A percentile compares a stretch with the other conserved stretches of the same genome.
Conservation (phyloP, 2,329 filamentous ascomycete genomes). For the Calonectria pseudoturangicola region DNA sequence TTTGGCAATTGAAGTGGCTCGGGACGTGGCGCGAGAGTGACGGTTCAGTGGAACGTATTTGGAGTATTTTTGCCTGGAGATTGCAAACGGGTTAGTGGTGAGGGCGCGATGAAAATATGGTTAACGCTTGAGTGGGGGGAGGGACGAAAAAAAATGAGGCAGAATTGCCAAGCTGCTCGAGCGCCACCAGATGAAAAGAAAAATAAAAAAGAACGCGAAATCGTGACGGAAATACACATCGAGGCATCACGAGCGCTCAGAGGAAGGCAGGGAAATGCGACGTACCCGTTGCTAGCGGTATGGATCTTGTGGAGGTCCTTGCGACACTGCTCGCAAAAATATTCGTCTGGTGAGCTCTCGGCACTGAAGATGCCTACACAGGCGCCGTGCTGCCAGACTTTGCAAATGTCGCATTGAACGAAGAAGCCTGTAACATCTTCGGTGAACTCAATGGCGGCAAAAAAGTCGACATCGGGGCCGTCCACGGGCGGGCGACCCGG, state of each 20-base stretch:
- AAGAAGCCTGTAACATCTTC: conserved; percentile 96
- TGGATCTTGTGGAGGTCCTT: conserved; percentile 93
- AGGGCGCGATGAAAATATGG: conserved; percentile 53
- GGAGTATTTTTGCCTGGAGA: conserved; percentile 77
- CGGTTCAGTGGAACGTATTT: conserved; percentile 78
- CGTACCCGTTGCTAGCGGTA: conserved; percentile 89
- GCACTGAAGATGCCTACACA: conserved; percentile 98
- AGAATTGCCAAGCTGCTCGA: conserved; percentile 15
- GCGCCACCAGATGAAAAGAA: conserved; percentile 3
- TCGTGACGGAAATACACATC: not conserved
- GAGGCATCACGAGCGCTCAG: not conserved
- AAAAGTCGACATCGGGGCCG: conserved; percentile 73
- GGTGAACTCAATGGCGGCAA: conserved; percentile 78
- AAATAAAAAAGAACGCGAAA: conserved; percentile 2
- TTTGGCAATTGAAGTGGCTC: conserved; percentile 76
- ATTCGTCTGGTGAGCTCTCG: conserved; percentile 93
- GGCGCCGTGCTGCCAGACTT: conserved; percentile 98
- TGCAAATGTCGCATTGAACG: conserved; percentile 97
- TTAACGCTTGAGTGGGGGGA: conserved; percentile 4
- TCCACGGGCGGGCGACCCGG: conserved; percentile 85
- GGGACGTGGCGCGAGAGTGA: conserved; percentile 73
- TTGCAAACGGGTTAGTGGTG: conserved; percentile 56
- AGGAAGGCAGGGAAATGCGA: conserved; percentile 44
- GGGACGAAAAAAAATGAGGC: conserved; percentile 15
- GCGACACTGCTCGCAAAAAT: conserved; percentile 96